Conservation (phyloP, 306 rosid genomes). For the Lathyrus tuberosus region DNA sequence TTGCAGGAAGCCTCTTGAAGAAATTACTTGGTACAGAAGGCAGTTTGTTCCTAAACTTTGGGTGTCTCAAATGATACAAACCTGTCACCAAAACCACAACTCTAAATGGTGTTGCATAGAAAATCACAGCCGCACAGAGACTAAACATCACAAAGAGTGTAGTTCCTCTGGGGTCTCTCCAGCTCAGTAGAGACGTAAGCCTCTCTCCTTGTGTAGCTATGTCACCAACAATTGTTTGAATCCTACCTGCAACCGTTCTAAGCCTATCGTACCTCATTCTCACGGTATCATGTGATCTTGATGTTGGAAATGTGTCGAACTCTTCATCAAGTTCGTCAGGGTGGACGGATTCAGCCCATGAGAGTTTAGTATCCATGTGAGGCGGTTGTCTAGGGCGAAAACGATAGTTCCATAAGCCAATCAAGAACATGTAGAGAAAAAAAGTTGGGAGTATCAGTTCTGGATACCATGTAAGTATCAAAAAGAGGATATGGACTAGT, state of each 20-base stretch:
- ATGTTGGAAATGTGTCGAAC: constrained; percentile 84
- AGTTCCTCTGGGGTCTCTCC: constrained; percentile 89
- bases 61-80: constrained; percentile 68
- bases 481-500: constrained; percentile 70
- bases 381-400: constrained; percentile 66
- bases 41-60: constrained; percentile 73
- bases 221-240: constrained; percentile 86
- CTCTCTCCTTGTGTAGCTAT: constrained; percentile 94
- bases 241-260: constrained; percentile 87
- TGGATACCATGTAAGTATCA: constrained; percentile 74
- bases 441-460: constrained; percentile 81
- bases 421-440: constrained; percentile 78
- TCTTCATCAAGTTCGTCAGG: constrained; percentile 92
- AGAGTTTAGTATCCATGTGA: constrained; percentile 77
- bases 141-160: constrained; percentile 65
- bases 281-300: constrained; percentile 59
- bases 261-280: constrained; percentile 85
- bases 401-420: constrained; percentile 86
- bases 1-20: constrained; percentile 84
- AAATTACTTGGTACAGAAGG: constrained; percentile 77
- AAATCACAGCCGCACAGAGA: constrained; percentile 59
- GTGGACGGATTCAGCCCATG: constrained; percentile 78
- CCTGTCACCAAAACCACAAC: constrained; percentile 71
- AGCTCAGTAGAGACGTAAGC: constrained; percentile 67
- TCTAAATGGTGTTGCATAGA: constrained; percentile 69